Conservation (phyloP, 208 protist genomes). For the Crithidia thermophila region DNA sequence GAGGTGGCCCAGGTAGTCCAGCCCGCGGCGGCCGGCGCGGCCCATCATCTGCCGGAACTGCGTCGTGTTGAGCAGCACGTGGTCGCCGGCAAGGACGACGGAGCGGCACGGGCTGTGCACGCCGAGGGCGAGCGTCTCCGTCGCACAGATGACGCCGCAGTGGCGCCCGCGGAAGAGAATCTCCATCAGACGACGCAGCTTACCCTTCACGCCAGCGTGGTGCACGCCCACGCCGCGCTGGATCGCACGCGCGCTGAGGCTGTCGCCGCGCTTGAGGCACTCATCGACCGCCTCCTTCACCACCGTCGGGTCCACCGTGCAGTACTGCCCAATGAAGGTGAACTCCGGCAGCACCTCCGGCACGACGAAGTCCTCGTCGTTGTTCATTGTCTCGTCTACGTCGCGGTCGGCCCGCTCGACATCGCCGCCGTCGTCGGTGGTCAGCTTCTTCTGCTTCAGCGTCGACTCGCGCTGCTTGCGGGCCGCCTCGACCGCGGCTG, state of each 20-base stretch:
- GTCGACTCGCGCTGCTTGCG: slow-evolving; percentile 74
- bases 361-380: slow-evolving; percentile 66
- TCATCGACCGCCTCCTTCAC: slow-evolving; percentile 56
- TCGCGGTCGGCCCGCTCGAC: slow-evolving; percentile 57
- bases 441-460: slow-evolving; percentile 77
- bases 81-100: slow-evolving; percentile 94
- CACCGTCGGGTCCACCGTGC: slow-evolving; percentile 45
- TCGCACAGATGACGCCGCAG: slow-evolving; percentile 93
- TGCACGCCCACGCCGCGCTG: slow-evolving; percentile 93
- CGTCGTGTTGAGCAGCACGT: slow-evolving; percentile 91
- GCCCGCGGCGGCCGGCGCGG: slow-evolving; percentile 95
- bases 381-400: slow-evolving; percentile 42
- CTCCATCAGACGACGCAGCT: slow-evolving; percentile 91
- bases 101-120: slow-evolving; percentile 96
- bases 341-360: slow-evolving; percentile 90
- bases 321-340: slow-evolving; percentile 78
- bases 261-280: slow-evolving; percentile 73
- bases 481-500: slow-evolving; percentile 55
- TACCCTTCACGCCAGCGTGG: slow-evolving; percentile 89
- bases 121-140: slow-evolving; percentile 94
- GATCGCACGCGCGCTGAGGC: slow-evolving; percentile 73
- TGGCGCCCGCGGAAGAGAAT: slow-evolving; percentile 91
- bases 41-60: slow-evolving; percentile 97
- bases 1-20: slow-evolving; percentile 94
- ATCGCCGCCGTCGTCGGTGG: slow-evolving; percentile 74